These are phyloP conservation scores for Hypericum androsaemum DNA, from an alignment of 345 rosid species.

Conservation along the genomic window DNA sequence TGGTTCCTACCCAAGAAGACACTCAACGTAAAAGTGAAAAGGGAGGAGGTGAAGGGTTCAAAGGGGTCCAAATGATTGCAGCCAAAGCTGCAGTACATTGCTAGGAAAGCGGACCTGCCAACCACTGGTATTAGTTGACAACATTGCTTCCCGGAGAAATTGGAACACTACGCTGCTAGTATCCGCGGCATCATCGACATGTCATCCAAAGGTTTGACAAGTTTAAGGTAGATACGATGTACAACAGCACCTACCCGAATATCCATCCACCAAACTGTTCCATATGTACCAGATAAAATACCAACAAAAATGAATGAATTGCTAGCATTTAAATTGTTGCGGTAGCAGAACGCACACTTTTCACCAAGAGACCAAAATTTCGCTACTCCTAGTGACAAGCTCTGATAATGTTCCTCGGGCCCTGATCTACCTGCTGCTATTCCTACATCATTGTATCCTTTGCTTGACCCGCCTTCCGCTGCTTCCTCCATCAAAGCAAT, in stretches of 20 bases:
- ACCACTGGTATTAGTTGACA: slow-evolving; percentile 67
- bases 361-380: too few species aligned
- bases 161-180: too few species aligned
- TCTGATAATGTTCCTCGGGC: too few species aligned
- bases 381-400: too few species aligned
- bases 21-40: slow-evolving; percentile 51
- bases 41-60: slow-evolving; percentile 57
- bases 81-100: slow-evolving; percentile 71
- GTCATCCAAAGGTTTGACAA: neutral
- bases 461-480: slow-evolving; percentile 70
- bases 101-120: slow-evolving; percentile 65
- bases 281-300: too few species aligned
- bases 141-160: too few species aligned
- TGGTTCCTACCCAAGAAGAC: slow-evolving; percentile 55
- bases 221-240: too few species aligned
- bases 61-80: slow-evolving; percentile 55
- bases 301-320: too few species aligned
- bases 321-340: too few species aligned
- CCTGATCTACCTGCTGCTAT: neutral
- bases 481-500: slow-evolving; percentile 42
- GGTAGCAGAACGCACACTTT: too few species aligned
- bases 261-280: too few species aligned
- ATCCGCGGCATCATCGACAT: neutral
- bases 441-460: slow-evolving; percentile 40
- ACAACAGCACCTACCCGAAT: too few species aligned